Base-by-base conservation (phyloP, 352 stramenopile genomes). In the Pythium plurisporium region DNA sequence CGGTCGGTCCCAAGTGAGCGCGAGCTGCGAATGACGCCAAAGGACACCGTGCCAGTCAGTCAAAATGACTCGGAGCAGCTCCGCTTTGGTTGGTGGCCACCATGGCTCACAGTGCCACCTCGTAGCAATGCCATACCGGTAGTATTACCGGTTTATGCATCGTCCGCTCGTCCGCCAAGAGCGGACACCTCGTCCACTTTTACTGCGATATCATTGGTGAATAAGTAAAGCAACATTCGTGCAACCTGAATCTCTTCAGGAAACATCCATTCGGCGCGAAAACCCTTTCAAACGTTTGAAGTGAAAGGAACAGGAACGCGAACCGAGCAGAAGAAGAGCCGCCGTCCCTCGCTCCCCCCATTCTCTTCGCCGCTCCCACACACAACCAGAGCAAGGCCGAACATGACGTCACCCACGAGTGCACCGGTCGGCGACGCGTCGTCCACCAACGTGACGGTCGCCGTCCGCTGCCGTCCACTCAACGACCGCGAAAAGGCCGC, bases 401-500 rank as follows among this genome's bases (percentile, higher is more conserved):
- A 5, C 2, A 67, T 59, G 59, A n/a, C 45, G 45, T 59, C 59
- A 8, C 46, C 59, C 19, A 54, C 59, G 30, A 26, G 12, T 30
- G 34, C 50, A 26, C 23, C 36, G 43, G 10, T 33, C 14, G 15
- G 15, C 27, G 47, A 55, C 34, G 25, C 57, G 44, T 45, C 62
- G 66, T 53, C 62, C 46, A 50, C 82, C 20, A 88, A 95, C 62
- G 87, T 96, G 40, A 85, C 95, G 58, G 92, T 98, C 25, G 89
- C 89, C 3, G 88, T 97, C 54, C 86, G 92, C 59, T 96, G 87
- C 49, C 82, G 91, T 3, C 91, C 91, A 27, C 70, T 96, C 9
- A 97, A 95, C 55, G 77, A 83, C 33, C 81, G 86, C 54, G 91
- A 98, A 53, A 97, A 96, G 64, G 65, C 67, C 0, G 56, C 71